Percentiles rank a stretch among this genome's conserved stretches.
Conservation (phyloP, 2,329 filamentous ascomycete genomes). For the Epichloe baconii region DNA sequence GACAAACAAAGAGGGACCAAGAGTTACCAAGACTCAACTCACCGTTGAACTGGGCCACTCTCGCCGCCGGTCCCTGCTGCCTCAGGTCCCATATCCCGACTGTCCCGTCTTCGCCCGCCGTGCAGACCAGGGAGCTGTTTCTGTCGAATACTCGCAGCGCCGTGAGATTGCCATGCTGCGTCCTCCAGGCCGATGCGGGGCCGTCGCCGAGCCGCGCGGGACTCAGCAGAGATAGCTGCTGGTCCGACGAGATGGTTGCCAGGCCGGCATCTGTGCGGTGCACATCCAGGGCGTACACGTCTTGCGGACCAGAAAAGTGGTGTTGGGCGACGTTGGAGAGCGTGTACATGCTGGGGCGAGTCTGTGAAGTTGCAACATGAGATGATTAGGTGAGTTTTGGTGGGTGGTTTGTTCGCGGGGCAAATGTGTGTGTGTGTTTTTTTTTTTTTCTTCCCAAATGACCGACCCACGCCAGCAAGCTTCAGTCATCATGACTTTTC, state of each 20-base stretch:
- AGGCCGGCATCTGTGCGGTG: conserved; percentile 37
- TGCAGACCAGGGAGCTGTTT: conserved; percentile 43
- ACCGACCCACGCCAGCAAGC: no score
- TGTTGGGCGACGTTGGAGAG: conserved; percentile 20
- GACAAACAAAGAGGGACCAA: no score
- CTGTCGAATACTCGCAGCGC: conserved; percentile 44
- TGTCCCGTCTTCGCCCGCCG: conserved; percentile 58
- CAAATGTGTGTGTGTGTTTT: no score
- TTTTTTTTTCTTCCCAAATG: no score
- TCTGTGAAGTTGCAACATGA: background rate
- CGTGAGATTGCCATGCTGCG: conserved; percentile 49
- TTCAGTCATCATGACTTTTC: no score
- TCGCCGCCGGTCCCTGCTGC: conserved; percentile 23
- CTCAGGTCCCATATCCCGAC: conserved; percentile 56
- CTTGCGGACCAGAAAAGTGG: conserved; percentile 15
- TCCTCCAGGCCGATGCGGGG: conserved; percentile 34
- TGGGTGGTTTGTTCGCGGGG: no score
- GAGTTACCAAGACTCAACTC: no score
- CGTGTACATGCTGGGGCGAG: conserved; percentile 17
- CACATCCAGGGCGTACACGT: conserved; percentile 47
- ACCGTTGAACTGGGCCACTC: conserved; percentile 31
- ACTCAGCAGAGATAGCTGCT: conserved; percentile 54
- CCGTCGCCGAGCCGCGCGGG: conserved; percentile 40
- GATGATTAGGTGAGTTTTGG: no score
- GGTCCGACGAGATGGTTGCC: conserved; percentile 56